Base-by-base conservation (phyloP, 805 yeast species). In the Geotrichum ghanense region DNA sequence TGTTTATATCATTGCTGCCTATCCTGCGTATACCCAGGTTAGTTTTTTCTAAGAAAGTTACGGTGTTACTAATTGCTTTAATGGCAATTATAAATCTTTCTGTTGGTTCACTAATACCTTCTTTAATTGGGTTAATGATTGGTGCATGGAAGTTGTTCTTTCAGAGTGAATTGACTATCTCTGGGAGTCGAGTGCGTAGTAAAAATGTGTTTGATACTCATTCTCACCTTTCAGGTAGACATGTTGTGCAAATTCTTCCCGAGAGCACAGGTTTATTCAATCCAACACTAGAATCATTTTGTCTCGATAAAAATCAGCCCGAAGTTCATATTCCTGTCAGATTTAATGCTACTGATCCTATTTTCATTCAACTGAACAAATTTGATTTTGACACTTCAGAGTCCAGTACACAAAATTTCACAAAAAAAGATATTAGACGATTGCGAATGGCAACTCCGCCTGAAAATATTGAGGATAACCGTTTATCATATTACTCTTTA, bases 191-290 rank as follows among this genome's bases (percentile, higher is more conserved):
- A 22, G 61, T 63, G 22, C 53, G 59, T 41, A 45, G 56, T 9
- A 46, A 61, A 39, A 59, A 64, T 16, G 56, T 63, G 35, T 59
- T 63, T 10, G 66, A 66, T 43, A 50, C 73, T 3, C 59, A 64
- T 19, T 44, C 51, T 2, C 94, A 88, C 61, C 83, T 89, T 61
- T 82, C 77, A 56, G 98, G 98, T 41, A 79, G 78, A 40, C 84
- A 85, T 57, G 83, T 89, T 0, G 81, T 92, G 51, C 83, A 89
- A 57, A 83, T 84, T 51, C 68, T 92, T 27, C 97, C 98, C 0
- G 97, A 90, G 63, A 83, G 94, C 41, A 81, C 94, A 0, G 95
- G 94, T 3, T 70, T 72, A 56, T 66, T 92, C 55, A 87, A 89
- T 52, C 96, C 96, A 2, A 75, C 78, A 54, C 75, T 71, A 44